These are phyloP conservation scores for Aspergillus fumigatus DNA, from an alignment of 2,329 filamentous ascomycete genomes.

Conservation along the genomic window DNA sequence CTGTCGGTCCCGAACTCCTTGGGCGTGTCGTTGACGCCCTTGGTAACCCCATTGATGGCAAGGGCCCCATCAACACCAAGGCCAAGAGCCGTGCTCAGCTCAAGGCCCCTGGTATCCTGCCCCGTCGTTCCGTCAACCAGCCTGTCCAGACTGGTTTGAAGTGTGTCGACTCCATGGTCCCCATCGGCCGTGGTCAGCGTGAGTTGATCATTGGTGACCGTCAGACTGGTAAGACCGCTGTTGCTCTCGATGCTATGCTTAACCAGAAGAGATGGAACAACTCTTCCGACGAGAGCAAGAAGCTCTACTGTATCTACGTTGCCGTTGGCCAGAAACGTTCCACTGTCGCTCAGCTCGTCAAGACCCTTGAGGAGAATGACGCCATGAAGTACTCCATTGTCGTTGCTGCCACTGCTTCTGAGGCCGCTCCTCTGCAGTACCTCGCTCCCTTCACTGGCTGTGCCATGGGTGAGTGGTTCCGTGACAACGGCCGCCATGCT, in stretches of 20 bases:
- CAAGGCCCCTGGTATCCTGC: slow-evolving; percentile 98
- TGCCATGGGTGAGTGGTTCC: slow-evolving; percentile 67
- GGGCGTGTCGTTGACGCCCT: slow-evolving; percentile 98
- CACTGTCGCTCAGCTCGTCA: slow-evolving; percentile 97
- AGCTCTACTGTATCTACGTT: slow-evolving; percentile 99
- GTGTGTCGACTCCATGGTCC: slow-evolving; percentile 99
- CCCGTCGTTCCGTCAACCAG: slow-evolving; percentile 94
- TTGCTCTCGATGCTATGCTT: slow-evolving; percentile 94
- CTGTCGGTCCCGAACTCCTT: slow-evolving; percentile 86
- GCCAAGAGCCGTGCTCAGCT: slow-evolving; percentile 95
- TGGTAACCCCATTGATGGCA: slow-evolving; percentile 98
- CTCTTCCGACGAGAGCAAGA: slow-evolving; percentile 82
- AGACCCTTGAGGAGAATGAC: slow-evolving; percentile 99
- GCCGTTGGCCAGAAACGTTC: slow-evolving; percentile 99
- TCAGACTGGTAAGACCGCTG: slow-evolving; percentile 99
- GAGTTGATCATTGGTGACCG: slow-evolving; percentile 99
- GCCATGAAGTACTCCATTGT: slow-evolving; percentile 97
- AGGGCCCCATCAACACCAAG: slow-evolving; percentile 90
- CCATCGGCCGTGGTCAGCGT: slow-evolving; percentile 99
- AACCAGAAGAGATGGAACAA: slow-evolving; percentile 99
- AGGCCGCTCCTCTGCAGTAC: slow-evolving; percentile 93
- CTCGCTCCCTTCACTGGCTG: slow-evolving; percentile 83
- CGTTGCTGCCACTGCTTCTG: slow-evolving; percentile 93
- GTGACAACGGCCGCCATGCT: slow-evolving; percentile 82
- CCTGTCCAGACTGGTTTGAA: slow-evolving; percentile 99